Evolutionary conservation across 768 basidiomycete genomes (phyloP), one percentile per base, ranked within the genome.

Genomic region (Clitopilus passeckerianus): DNA sequence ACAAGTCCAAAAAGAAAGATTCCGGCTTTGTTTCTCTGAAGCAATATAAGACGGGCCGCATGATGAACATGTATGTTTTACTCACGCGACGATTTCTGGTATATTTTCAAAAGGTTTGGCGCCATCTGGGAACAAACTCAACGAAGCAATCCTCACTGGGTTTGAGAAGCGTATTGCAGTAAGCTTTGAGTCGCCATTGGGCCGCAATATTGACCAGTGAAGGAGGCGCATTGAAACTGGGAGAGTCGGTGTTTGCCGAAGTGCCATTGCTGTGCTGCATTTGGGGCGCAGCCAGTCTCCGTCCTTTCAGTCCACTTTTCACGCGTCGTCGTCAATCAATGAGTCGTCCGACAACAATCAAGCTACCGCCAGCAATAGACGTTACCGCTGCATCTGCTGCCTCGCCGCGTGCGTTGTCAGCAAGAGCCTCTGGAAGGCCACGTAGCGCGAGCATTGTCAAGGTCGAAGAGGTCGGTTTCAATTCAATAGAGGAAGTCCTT

Each of bases 371-470:
- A 5, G 73, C 76, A 14, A 71, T 85, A 60, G 77, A 79, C 63
- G 60, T 80, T 15, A 66, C 77, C 9, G 37, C 60, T 8, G 37
- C 70, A 57, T 41, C 71, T 61, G 66, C 65, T 53, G 69, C 20
- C 57, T 69, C 6, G 59, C 75, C 22, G 58, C 78, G 41, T 75
- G 77, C 60, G 22, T 20, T 50, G 46, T 50, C 46, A 5, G 16
- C 46, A 50, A 50, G 46, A 50, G 46, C 15, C 46, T 50, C 46
- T 4, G 74, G 80, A 34, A 77, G 87, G 14, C 76, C 72, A n/a
- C 79, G 90, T 53, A 88, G 87, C 56, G 80, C 79, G 59, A 91
- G 90, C 68, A 78, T 93, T 64, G 86, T 94, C 75, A 92, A 91
- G 72, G 90, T 94, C 57, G 92, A 94, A 72, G 80, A 90, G 67